Conservation (phyloP, 371 early-diverging fungal genomes). For the Mortierella sp. region DNA sequence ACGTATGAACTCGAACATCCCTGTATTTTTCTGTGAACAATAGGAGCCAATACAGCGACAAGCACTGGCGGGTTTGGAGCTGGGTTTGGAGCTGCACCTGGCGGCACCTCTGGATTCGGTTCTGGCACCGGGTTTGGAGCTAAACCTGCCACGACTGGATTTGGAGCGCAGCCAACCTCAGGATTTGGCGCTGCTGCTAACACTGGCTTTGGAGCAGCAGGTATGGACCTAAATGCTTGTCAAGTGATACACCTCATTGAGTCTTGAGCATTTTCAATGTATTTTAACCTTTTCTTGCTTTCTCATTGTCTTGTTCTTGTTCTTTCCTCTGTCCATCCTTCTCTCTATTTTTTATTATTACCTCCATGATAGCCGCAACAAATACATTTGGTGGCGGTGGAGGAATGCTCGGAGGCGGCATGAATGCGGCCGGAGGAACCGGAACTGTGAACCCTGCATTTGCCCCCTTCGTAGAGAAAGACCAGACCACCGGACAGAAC, state of each 20-base stretch:
- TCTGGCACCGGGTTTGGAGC: constrained; percentile 57
- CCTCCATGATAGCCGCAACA: constrained; percentile 20
- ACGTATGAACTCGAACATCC: no score
- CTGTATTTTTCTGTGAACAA: constrained; percentile 7
- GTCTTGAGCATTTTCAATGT: no score
- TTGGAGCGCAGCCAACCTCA: constrained; percentile 49
- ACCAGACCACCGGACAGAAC: constrained; percentile 65
- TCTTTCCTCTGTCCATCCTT: background rate
- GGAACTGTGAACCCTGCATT: constrained; percentile 89
- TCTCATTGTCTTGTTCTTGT: constrained; percentile 39
- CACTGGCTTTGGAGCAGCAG: constrained; percentile 58
- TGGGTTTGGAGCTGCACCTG: constrained; percentile 53
- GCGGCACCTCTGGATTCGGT: constrained; percentile 62
- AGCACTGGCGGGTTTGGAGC: constrained; percentile 55
- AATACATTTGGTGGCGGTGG: constrained; percentile 66
- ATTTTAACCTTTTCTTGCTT: background rate
- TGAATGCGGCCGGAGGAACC: constrained; percentile 52
- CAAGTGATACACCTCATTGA: no score
- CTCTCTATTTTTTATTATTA: no score
- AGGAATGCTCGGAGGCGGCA: constrained; percentile 58
- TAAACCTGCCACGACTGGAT: constrained; percentile 55
- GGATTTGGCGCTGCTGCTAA: constrained; percentile 55
- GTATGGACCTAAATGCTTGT: no score
- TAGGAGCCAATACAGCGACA: constrained; percentile 63
- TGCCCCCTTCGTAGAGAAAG: constrained; percentile 73